Evolutionary conservation across 2,329 filamentous ascomycete species (phyloP).

Genomic region (Claviceps arundinis): DNA sequence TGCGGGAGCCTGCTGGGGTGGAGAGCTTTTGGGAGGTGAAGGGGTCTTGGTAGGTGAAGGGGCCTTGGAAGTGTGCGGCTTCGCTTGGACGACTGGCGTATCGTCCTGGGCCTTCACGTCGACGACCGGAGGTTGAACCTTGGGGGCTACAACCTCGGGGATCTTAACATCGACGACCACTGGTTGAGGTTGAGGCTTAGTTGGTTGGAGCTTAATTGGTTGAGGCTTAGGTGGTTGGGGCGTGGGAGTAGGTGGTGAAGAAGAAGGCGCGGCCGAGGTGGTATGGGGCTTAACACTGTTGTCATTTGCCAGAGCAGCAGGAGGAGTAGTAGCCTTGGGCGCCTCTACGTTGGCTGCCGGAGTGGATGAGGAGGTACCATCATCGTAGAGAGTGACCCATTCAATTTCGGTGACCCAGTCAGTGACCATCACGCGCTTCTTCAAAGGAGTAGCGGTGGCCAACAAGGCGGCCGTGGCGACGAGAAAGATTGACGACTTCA

Average conservation of each 20-base stretch:
- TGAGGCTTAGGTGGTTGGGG: background rate
- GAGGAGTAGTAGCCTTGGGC: conserved; percentile 5
- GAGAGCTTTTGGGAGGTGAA: no score
- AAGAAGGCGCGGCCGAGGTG: background rate
- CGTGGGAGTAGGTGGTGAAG: conserved; percentile 1
- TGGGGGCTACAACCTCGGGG: background rate
- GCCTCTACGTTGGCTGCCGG: conserved; percentile 1
- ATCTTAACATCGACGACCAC: background rate
- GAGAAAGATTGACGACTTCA: conserved; percentile 37
- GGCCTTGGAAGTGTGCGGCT: background rate
- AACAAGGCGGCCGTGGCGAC: conserved; percentile 31
- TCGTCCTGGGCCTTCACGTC: background rate
- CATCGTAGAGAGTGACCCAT: conserved; percentile 31
- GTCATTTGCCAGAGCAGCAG: background rate
- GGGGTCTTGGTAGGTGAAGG: background rate
- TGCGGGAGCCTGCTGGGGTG: background rate
- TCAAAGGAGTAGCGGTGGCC: conserved; percentile 30
- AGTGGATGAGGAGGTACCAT: background rate
- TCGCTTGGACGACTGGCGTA: background rate
- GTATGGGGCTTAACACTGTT: background rate
- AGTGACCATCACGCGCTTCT: conserved; percentile 27
- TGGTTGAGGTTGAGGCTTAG: background rate
- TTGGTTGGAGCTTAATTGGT: no score
- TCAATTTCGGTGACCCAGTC: conserved; percentile 27
- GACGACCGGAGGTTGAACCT: background rate